Conservation (phyloP, 2,329 filamentous ascomycete species). For the Acephala macrosclerotiorum region DNA sequence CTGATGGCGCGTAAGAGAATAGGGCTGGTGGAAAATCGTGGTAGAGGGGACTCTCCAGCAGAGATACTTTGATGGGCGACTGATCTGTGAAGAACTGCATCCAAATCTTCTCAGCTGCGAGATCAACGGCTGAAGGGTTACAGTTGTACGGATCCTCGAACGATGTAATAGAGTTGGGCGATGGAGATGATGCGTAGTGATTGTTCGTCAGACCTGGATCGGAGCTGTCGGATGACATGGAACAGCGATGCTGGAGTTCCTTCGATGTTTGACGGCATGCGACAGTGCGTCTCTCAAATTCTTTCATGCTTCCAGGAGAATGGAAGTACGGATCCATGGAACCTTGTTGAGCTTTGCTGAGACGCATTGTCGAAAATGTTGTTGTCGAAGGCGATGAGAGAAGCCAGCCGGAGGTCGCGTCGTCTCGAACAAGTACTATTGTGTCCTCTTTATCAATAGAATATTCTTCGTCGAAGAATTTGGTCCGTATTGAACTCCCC, state of each 20-base stretch:
- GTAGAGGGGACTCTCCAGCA: neutral
- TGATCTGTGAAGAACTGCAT: neutral
- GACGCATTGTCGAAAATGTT: slow-evolving; percentile 20
- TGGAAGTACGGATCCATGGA: neutral
- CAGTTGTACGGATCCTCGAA: slow-evolving; percentile 11
- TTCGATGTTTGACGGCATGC: slow-evolving; percentile 16
- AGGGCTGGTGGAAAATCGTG: neutral
- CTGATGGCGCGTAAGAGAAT: neutral
- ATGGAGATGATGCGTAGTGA: slow-evolving; percentile 5
- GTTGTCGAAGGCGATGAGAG: slow-evolving; percentile 18
- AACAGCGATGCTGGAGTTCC: slow-evolving; percentile 14
- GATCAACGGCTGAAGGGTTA: neutral
- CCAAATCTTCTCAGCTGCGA: neutral
- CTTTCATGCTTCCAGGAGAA: slow-evolving; percentile 7
- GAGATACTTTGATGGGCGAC: neutral
- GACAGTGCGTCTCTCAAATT: neutral
- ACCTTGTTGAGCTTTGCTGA: slow-evolving; percentile 1
- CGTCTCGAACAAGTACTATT: slow-evolving; percentile 13
- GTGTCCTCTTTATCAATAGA: slow-evolving; percentile 12
- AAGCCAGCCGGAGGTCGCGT: slow-evolving; percentile 13
- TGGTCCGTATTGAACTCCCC: slow-evolving; percentile 7
- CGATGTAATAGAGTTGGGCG: slow-evolving; percentile 9
- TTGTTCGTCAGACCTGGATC: slow-evolving; percentile 13
- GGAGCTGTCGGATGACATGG: slow-evolving; percentile 14
- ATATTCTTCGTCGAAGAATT: slow-evolving; percentile 11